Base-by-base conservation (phyloP, 2,329 filamentous ascomycete species). In the Taxawa tesnikishii region DNA sequence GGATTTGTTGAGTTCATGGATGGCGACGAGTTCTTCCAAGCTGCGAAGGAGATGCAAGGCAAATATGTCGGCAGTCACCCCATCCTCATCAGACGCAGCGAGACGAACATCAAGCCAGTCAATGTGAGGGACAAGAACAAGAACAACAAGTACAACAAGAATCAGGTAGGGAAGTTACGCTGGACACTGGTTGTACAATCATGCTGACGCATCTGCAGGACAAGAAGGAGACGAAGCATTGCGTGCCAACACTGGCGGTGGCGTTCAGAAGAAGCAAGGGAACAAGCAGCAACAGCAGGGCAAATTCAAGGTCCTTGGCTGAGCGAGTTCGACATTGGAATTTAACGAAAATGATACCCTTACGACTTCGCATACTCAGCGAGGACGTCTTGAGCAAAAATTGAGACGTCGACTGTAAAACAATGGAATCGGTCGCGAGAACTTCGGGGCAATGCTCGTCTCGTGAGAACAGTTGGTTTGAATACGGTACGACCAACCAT, bases 1-100 rank as follows among this genome's bases (percentile, higher is more conserved):
- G 90, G 90, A 3, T 98, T 98, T 51, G 87, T 98, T 34, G 90
- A 83, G 57, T 96, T 98, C 60, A 80, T 78, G 47, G 83, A 94
- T 51, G 83, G 85, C 17, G 90, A 98, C 55, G 87, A 94, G 50
- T 96, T 92, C 55, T 96, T 98, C 66, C 75, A 83, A 48, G 88
- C 90, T 2, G 88, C 85, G 48, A 85, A 90, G 61, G 88, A 96
- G 62, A 96, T 96, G 90, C 83, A 94, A 50, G 87, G 87, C 46
- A 96, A 98, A 62, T 98, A 98, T 59, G 96, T 98, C 52, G 88
- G 93, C 48, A 94, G 85, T 54, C 90, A 96, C 56, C 90, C 90
- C 0, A 83, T 56, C 25, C 49, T 52, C 15, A 72, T 96, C 44
- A 78, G 82, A 56, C 83, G 90, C 55, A 84, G 83, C 43, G 93